Percentiles rank a stretch among this genome's conserved stretches.
Evolutionary conservation across 208 protist genomes (phyloP).

Genomic region (Leishmania arabica): DNA sequence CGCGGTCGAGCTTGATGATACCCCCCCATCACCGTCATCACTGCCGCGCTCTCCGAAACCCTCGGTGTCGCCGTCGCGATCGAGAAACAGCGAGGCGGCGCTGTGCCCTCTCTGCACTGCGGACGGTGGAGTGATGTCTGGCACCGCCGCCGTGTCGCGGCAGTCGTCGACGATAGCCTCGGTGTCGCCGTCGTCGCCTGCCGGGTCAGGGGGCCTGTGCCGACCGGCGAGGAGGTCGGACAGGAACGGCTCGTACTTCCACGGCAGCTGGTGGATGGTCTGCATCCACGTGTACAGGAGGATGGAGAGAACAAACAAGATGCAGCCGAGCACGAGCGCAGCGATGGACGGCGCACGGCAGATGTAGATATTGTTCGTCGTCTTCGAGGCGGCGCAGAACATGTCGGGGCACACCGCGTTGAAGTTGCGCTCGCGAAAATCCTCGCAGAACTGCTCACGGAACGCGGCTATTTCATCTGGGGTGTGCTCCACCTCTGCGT

Average conservation of each 20-base stretch:
- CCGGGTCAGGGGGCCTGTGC: background rate
- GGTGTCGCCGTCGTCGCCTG: background rate
- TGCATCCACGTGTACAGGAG: constrained; percentile 45
- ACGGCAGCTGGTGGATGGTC: constrained; percentile 55
- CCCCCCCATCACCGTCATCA: background rate
- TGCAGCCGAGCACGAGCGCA: constrained; percentile 35
- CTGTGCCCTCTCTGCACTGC: background rate
- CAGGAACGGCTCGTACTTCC: constrained; percentile 58
- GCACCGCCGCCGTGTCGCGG: background rate
- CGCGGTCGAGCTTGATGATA: background rate
- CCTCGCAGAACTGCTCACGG: constrained; percentile 31
- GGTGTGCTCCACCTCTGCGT: constrained; percentile 1
- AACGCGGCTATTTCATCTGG: constrained; percentile 22
- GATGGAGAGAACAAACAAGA: constrained; percentile 40
- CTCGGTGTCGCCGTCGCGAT: background rate
- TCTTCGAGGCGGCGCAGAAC: constrained; percentile 43
- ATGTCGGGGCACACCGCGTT: constrained; percentile 57
- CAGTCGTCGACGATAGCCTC: too few species aligned
- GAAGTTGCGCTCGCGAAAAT: constrained; percentile 40
- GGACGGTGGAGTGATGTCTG: background rate
- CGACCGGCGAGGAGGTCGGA: constrained; percentile 31
- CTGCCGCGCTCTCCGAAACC: background rate
- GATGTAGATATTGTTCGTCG: constrained; percentile 77
- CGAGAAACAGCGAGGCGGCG: background rate
- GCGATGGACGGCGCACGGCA: constrained; percentile 42